Evolutionary conservation across 345 rosid genomes (phyloP), one percentile per base, ranked within the genome.

Genomic region (Fremontodendron californicum): DNA sequence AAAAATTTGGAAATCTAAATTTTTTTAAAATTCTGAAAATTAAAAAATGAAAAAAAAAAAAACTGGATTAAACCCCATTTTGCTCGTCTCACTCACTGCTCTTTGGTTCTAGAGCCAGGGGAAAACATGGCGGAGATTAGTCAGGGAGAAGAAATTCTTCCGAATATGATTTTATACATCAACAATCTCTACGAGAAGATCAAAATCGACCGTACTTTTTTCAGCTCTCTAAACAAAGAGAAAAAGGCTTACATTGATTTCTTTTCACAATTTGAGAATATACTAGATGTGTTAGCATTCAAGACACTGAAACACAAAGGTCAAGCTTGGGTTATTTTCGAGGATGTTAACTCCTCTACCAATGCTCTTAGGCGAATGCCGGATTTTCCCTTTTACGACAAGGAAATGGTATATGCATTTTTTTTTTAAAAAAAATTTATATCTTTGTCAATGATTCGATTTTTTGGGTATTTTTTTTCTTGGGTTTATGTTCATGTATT

Each of bases 231-330:
- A 16, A 0, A 37, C n/a, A 46, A 10, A n/a, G n/a, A n/a, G n/a
- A 23, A 37, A 29, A 48, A 10, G 40, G 6, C 16, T 23, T 75
- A 29, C 49, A 2, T 21, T 19, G 58, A 0, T n/a, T n/a, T 95
- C 78, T 93, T 95, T 87, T 86, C 97, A 39, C 93, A 92, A 69
- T 93, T 92, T 61, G 99, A 98, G 74, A 89, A 92, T 91, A 93
- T 95, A 74, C 3, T 2, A 81, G n/a, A n/a, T n/a, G n/a, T n/a
- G n/a, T n/a, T n/a, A n/a, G n/a, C n/a, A n/a, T n/a, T n/a, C n/a
- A n/a, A n/a, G n/a, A n/a, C n/a, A n/a, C n/a, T n/a, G n/a, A n/a
- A n/a, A n/a, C n/a, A n/a, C n/a, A n/a, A n/a, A n/a, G n/a, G n/a
- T n/a, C n/a, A n/a, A n/a, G n/a, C n/a, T n/a, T n/a, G n/a, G n/a